Base-by-base conservation (phyloP, 1,284 basidiomycete genomes). In the Wallemia mellicola region DNA sequence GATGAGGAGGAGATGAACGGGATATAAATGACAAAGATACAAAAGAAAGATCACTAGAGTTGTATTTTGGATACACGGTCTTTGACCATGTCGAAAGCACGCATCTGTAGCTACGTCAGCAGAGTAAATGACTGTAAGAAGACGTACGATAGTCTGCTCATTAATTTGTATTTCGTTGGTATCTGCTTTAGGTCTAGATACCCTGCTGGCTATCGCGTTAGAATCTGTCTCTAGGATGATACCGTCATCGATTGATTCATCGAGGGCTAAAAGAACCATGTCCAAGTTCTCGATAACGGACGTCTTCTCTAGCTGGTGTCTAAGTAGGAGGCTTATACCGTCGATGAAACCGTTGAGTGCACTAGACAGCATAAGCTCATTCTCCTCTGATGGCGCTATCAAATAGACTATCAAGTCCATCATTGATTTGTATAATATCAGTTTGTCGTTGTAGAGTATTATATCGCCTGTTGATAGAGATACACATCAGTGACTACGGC, bases 151-250 rank as follows among this genome's bases (percentile, higher is more conserved):
- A 2, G 87, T 92, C 72, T 96, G 89, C 72, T 99, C 94, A 75
- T 96, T 98, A 76, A 98, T 94, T 63, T 94, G 85, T 64, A 98
- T 94, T 67, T 96, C 91, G 48, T 84, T 84, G 60, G 86, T 83
- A 70, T 98, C 94, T 22, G 91, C 82, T 66, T 81, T 81, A 58
- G 94, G 86, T 64, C 91, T 75, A 64, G 86, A 92, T 58, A 98
- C 94, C 61, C 94, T 76, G 30, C 88, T 89, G 0, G 91, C 88
- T 67, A 99, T 94, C 11, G 91, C 86, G 0, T 86, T 81, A 2
- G 88, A 77, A 71, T 99, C 94, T 1, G 91, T 98, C 71, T 98
- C 92, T 57, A 98, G 82, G 64, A 98, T 92, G 70, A 98, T 85
- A 54, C 91, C 92, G 68, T 98, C 89, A 71, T 99, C 94, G 59